Conservation (phyloP, 2,329 filamentous ascomycete species). For the Bipolaris cookei region DNA sequence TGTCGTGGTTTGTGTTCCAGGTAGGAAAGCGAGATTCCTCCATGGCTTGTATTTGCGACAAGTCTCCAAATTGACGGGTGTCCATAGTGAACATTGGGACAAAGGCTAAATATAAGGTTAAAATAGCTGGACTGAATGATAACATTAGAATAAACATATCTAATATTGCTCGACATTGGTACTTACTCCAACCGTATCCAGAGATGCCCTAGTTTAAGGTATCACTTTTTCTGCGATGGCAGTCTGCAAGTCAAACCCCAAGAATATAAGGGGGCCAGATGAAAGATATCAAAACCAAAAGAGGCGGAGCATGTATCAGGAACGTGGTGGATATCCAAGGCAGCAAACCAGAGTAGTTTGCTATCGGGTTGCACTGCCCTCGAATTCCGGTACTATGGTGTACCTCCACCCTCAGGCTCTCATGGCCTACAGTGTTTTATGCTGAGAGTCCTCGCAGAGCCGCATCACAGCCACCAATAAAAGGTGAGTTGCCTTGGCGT, state of each 20-base stretch:
- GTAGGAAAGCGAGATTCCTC: constrained; percentile 26
- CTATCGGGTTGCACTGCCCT: constrained; percentile 39
- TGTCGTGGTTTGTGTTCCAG: constrained; percentile 21
- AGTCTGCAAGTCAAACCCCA: constrained; percentile 14
- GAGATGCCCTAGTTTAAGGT: neutral
- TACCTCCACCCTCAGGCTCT: constrained; percentile 26
- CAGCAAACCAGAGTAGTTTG: constrained; percentile 28
- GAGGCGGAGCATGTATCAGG: constrained; percentile 36
- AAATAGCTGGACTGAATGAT: neutral
- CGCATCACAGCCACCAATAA: constrained; percentile 35
- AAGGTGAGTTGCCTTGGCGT: constrained; percentile 12
- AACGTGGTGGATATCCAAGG: constrained; percentile 24
- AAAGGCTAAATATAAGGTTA: neutral
- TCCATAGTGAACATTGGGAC: constrained; percentile 17
- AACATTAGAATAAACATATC: neutral
- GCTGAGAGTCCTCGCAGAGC: constrained; percentile 41
- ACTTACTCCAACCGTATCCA: constrained; percentile 4
- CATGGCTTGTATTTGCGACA: constrained; percentile 38
- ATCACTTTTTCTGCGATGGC: constrained; percentile 4
- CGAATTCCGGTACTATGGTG: constrained; percentile 26
- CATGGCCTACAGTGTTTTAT: constrained; percentile 41
- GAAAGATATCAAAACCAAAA: constrained; percentile 25
- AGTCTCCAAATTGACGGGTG: constrained; percentile 37
- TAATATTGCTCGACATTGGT: neutral
- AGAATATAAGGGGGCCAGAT: constrained; percentile 14